Evolutionary conservation across 805 yeast genomes (phyloP), one percentile per base, ranked within the genome.

Genomic region (Isabelozyma pseudorhagii): DNA sequence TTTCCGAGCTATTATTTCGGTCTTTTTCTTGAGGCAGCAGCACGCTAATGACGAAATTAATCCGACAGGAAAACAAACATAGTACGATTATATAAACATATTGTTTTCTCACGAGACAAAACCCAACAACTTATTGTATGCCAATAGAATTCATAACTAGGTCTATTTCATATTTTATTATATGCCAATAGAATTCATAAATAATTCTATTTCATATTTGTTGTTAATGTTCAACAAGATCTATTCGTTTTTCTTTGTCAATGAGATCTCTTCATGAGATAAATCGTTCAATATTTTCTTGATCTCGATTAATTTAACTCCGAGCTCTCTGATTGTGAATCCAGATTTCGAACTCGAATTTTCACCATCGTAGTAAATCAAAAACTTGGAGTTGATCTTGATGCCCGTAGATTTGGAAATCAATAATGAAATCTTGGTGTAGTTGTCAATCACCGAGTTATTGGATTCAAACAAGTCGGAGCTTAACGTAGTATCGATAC

Each of bases 371-470:
- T 52, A 39, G 46, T 61, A 50, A 43, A 74, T 62, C 53, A 75
- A 71, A 8, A 73, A 58, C 48, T 74, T 70, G 25, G 69, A 61
- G 52, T 63, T 71, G 45, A 75, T 69, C 38, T 64, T 67, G 36
- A 73, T 57, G 17, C 66, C 68, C n/a, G 75, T 70, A 2, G 74
- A 60, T 29, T 52, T 52, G 27, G 73, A 64, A 28, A 72, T 66
- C 39, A 71, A 46, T 14, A 55, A 44, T 38, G 68, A 59, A 18
- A 71, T 56, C 34, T 53, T 54, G 11, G 63, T 55, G 51, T 68
- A 72, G 3, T 61, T 61, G 29, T 59, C 63, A 45, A 73, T 54
- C 8, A 67, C 66, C 5, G 66, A 53, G 36, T 61, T 58, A 39
- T 64, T 60, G 7, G 45, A 27, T 8, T 41, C 21, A n/a, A 41